A percentile compares a stretch with the other conserved stretches of the same genome.
Conservation (phyloP, 2,329 filamentous ascomycete species). For the Colletotrichum sp. region DNA sequence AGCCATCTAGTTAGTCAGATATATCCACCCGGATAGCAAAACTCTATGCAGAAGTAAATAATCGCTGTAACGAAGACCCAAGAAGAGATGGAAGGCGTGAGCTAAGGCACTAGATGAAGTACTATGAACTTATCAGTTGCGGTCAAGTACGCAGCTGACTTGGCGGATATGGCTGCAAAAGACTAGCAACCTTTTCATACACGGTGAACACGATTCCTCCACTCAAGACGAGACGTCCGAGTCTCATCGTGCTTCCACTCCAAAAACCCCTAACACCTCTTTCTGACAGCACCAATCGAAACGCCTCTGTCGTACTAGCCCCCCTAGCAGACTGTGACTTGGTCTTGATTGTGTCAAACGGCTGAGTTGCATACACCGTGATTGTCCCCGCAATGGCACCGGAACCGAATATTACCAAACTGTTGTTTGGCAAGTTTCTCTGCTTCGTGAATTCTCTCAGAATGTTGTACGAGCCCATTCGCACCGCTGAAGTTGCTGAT, state of each 20-base stretch:
- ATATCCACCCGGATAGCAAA: too few species aligned
- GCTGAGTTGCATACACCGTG: constrained; percentile 64
- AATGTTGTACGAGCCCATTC: constrained; percentile 54
- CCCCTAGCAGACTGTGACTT: constrained; percentile 63
- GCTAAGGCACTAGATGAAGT: background rate
- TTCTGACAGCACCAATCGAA: constrained; percentile 57
- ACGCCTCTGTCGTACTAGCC: constrained; percentile 60
- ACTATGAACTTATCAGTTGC: rapidly evolving
- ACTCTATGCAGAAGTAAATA: background rate
- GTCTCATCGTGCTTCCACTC: constrained; percentile 71
- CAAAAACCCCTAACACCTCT: constrained; percentile 66
- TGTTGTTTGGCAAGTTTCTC: constrained; percentile 22
- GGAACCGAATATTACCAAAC: constrained; percentile 60
- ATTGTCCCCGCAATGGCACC: constrained; percentile 64
- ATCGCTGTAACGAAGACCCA: rapidly evolving
- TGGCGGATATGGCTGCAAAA: constrained; percentile 33
- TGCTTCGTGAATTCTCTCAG: constrained; percentile 37
- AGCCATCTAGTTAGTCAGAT: too few species aligned
- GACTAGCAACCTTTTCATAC: constrained; percentile 59
- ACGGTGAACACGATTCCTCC: constrained; percentile 70
- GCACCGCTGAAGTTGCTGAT: constrained; percentile 48
- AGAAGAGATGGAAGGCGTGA: background rate
- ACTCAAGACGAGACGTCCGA: constrained; percentile 66
- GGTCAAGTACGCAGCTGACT: background rate
- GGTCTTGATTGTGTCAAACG: constrained; percentile 69